phyloP scores from a whole-genome alignment of 352 stramenopile species.

The Phytopythium sindhum region DNA sequence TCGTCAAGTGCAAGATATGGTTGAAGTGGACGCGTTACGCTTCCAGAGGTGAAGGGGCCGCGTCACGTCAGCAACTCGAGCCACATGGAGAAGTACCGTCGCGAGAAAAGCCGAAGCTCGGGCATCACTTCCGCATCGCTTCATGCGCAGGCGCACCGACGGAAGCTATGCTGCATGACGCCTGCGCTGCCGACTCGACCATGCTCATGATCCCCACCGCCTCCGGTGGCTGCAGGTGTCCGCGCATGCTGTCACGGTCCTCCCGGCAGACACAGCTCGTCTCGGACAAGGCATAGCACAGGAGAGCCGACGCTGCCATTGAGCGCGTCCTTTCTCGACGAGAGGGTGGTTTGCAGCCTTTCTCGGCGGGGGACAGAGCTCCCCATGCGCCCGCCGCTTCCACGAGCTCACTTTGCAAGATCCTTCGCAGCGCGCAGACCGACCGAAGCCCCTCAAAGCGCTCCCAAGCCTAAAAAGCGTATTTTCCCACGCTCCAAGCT shows the following conservation, averaged over 20 bases:
- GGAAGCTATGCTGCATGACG: neutral
- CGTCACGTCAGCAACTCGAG: no score
- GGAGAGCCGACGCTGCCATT: neutral
- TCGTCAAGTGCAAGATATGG: neutral
- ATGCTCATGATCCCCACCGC: neutral
- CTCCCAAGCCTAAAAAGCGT: neutral
- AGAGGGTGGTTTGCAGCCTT: neutral
- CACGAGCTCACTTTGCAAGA: slow-evolving; percentile 1
- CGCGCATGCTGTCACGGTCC: no score
- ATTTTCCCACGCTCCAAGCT: neutral
- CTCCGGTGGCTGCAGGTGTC: no score
- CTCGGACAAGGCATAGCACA: neutral
- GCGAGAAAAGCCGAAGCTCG: neutral
- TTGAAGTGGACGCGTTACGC: no score
- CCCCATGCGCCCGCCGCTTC: neutral
- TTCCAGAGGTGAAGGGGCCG: no score
- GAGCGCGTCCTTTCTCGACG: neutral
- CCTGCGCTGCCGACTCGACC: neutral
- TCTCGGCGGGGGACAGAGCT: neutral
- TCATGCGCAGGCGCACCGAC: neutral
- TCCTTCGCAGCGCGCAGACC: neutral
- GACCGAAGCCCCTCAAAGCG: neutral
- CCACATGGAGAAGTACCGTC: no score
- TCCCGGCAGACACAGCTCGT: neutral
- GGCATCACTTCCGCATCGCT: no score